Percentiles rank a stretch among this genome's conserved stretches.
phyloP scores from a whole-genome alignment of 306 rosid genomes.

The Vigna angularis region DNA sequence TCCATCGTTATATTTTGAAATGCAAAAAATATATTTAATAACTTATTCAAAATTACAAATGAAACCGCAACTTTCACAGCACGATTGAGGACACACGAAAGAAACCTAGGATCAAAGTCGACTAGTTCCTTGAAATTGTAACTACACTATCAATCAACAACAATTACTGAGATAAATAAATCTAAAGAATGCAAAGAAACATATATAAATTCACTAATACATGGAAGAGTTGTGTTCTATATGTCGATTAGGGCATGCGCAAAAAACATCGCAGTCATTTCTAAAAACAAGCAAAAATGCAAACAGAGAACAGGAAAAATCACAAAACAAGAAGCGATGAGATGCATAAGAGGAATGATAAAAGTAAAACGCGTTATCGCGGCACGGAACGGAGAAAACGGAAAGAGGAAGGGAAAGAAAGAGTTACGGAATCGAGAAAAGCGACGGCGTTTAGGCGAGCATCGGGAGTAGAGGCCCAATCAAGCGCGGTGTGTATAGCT shows the following conservation, averaged over 20 bases:
- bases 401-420: constrained; percentile 1
- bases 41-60: neutral
- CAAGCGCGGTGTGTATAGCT: constrained; percentile 84
- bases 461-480: constrained; percentile 79
- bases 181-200: neutral
- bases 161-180: neutral
- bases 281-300: neutral
- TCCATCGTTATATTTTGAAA: neutral
- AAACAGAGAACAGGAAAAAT: constrained; percentile 5
- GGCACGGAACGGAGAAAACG: neutral
- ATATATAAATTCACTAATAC: neutral
- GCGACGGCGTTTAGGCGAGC: constrained; percentile 76
- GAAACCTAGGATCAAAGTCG: neutral
- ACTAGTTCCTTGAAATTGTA: neutral
- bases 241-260: constrained; percentile 47
- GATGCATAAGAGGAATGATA: constrained; percentile 13
- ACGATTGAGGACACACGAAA: neutral
- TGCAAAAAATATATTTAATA: neutral
- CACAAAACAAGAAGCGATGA: neutral
- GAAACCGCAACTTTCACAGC: neutral
- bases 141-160: neutral
- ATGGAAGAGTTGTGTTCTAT: neutral
- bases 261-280: constrained; percentile 2
- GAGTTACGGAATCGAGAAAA: constrained; percentile 78
- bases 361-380: neutral